phyloP scores from a whole-genome alignment of 345 rosid species.

The Citrus sinensis region DNA sequence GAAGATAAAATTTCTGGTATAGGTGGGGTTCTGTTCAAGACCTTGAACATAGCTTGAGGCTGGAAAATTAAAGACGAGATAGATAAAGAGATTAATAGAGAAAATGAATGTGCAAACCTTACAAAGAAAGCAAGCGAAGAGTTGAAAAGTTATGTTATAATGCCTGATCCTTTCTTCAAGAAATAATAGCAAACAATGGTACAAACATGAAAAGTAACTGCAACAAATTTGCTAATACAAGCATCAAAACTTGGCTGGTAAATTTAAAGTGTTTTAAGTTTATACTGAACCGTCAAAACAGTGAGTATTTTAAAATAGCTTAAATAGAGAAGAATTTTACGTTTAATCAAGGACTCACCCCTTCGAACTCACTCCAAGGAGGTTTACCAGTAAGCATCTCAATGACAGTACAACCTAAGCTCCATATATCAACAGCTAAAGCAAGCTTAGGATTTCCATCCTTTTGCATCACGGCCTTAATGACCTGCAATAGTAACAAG shows the following conservation, averaged over 20 bases:
- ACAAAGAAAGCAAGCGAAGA: neutral
- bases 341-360: slow-evolving; percentile 43
- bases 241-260: neutral
- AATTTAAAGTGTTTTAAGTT: neutral
- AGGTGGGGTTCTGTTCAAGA: slow-evolving; percentile 41
- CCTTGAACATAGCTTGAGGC: slow-evolving; percentile 74
- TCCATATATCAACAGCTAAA: slow-evolving; percentile 75
- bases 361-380: slow-evolving; percentile 65
- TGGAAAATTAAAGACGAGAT: slow-evolving; percentile 24
- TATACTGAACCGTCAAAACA: neutral
- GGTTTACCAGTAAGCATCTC: slow-evolving; percentile 71
- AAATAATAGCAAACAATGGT: neutral
- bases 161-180: neutral
- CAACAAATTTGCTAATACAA: neutral
- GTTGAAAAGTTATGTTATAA: neutral
- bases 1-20: slow-evolving; percentile 57
- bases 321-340: neutral
- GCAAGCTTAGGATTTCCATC: slow-evolving; percentile 54
- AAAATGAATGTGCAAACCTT: neutral
- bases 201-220: neutral
- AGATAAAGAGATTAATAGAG: neutral
- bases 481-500: slow-evolving; percentile 37
- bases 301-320: neutral
- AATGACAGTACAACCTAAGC: slow-evolving; percentile 66
- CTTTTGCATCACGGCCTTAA: slow-evolving; percentile 41